A percentile compares a stretch with the other conserved stretches of the same genome.
Conservation (phyloP, 495 filamentous ascomycete genomes). For the Amniculicola lignicola region DNA sequence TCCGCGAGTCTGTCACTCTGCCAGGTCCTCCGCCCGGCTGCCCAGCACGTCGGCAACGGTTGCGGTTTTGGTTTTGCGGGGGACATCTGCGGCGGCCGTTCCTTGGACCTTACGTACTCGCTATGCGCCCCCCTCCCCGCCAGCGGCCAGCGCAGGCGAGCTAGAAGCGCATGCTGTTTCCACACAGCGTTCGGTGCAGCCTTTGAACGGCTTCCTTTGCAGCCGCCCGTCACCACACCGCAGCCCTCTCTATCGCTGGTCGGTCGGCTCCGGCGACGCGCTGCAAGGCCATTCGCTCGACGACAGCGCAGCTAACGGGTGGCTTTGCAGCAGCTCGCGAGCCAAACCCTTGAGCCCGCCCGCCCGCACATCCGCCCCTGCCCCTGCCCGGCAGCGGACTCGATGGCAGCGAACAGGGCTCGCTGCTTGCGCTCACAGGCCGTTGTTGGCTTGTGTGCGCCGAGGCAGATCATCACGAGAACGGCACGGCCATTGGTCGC, state of each 20-base stretch:
- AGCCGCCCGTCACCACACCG: slow-evolving; percentile 6
- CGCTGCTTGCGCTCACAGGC: no score
- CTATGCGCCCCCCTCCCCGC: neutral
- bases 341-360: neutral
- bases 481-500: slow-evolving; percentile 7
- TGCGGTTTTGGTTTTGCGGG: neutral
- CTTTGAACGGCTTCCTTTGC: slow-evolving; percentile 11
- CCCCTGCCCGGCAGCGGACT: slow-evolving; percentile 12
- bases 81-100: neutral
- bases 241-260: slow-evolving; percentile 1
- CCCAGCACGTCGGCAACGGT: neutral
- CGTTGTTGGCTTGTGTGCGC: slow-evolving; percentile 20
- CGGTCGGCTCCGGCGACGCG: slow-evolving; percentile 26
- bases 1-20: no score
- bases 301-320: slow-evolving; percentile 6
- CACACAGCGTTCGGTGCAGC: slow-evolving; percentile 29
- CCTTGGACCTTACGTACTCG: slow-evolving; percentile 1
- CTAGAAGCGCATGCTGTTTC: slow-evolving; percentile 25
- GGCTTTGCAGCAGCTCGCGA: slow-evolving; percentile 1
- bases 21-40: no score
- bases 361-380: neutral
- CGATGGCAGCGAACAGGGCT: slow-evolving; percentile 2
- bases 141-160: slow-evolving; percentile 3
- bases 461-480: slow-evolving; percentile 17
- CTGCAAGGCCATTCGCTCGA: slow-evolving; percentile 13